phyloP scores from a whole-genome alignment of 129 eudicot species.

The Tanacetum coccineum region DNA sequence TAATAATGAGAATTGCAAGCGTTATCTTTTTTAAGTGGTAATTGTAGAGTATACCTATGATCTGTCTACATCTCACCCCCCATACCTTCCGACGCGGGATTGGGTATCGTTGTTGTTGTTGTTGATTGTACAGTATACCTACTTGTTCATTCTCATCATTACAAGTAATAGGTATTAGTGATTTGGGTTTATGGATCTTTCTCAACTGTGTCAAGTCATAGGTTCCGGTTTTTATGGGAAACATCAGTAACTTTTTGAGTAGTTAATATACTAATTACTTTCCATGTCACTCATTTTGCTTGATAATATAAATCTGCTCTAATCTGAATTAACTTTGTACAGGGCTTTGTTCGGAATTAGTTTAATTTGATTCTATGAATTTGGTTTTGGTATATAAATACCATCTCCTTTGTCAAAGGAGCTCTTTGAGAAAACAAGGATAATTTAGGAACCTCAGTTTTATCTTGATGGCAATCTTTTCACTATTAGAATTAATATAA shows the following conservation, averaged over 20 bases:
- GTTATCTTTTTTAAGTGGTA: background rate
- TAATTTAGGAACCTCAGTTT: too few species aligned
- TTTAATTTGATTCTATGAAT: background rate
- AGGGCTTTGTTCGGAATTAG: background rate
- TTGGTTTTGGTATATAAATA: background rate
- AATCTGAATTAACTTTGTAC: background rate
- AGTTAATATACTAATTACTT: background rate
- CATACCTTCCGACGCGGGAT: too few species aligned
- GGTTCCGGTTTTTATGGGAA: background rate
- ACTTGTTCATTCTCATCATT: background rate
- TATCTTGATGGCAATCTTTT: too few species aligned
- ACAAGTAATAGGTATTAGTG: background rate
- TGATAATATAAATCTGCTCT: background rate
- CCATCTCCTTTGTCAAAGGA: too few species aligned
- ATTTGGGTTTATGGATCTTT: background rate
- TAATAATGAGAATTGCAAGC: background rate
- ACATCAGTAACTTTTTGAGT: background rate
- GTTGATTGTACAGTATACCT: too few species aligned
- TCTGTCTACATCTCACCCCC: too few species aligned
- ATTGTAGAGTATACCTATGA: too few species aligned
- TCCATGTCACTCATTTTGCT: background rate
- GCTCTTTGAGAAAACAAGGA: too few species aligned
- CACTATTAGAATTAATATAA: too few species aligned
- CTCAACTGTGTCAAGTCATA: background rate
- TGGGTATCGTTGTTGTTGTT: too few species aligned